Conservation (phyloP, 116 monocot genomes). For the Papilionanthe hybrid region DNA sequence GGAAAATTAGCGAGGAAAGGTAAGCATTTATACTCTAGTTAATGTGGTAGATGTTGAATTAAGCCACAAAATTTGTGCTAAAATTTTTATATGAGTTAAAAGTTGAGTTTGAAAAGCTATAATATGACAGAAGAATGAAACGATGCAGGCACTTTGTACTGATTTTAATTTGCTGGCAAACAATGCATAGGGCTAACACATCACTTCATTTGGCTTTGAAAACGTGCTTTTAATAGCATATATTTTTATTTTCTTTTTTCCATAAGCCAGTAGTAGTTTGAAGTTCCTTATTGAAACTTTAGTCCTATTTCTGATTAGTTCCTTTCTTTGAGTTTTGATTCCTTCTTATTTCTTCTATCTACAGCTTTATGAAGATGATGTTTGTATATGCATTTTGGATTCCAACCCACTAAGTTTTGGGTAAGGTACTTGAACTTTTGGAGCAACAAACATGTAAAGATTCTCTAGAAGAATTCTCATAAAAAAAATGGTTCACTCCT, state of each 20-base stretch:
- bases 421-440: constrained; percentile 42
- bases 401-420: constrained; percentile 69
- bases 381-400: constrained; percentile 93
- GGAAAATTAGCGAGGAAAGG: too few relatives aligned
- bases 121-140: too few relatives aligned
- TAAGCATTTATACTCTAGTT: too few relatives aligned
- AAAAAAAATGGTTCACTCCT: background rate
- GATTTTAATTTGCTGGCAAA: background rate
- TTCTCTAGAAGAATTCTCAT: background rate
- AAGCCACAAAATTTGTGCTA: too few relatives aligned
- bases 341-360: constrained; percentile 11
- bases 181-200: background rate
- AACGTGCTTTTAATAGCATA: background rate
- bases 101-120: too few relatives aligned
- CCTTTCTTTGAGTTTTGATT: constrained; percentile 10
- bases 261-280: background rate
- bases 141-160: background rate
- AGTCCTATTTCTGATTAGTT: background rate
- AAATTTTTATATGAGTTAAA: too few relatives aligned
- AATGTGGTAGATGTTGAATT: too few relatives aligned
- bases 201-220: background rate
- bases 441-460: background rate
- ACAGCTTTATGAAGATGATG: constrained; percentile 95
- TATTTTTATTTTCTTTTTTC: background rate
- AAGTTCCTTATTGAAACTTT: background rate